These are phyloP conservation scores for Exophiala phaeomuriformis DNA, from an alignment of 2,329 filamentous ascomycete species.

Conservation along the genomic window DNA sequence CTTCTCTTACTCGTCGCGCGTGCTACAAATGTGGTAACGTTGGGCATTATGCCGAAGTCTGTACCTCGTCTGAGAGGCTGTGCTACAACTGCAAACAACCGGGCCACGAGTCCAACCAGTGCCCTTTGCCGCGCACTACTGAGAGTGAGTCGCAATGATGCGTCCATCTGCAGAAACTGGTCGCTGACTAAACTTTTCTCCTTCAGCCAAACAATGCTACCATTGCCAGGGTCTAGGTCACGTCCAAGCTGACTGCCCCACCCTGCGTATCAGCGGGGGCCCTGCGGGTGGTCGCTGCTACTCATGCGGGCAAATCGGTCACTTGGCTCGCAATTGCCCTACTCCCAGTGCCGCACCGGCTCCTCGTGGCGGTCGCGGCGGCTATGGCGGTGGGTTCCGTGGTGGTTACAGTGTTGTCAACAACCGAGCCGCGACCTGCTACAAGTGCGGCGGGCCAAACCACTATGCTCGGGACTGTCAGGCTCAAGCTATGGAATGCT, in stretches of 20 bases:
- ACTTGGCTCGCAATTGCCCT: conserved; percentile 84
- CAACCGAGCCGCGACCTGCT: conserved; percentile 56
- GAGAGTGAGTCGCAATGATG: conserved; percentile 55
- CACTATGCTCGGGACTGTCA: conserved; percentile 98
- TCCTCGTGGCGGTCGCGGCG: conserved; percentile 61
- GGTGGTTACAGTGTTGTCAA: conserved; percentile 58
- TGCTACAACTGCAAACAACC: conserved; percentile 91
- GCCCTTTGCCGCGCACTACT: conserved; percentile 90
- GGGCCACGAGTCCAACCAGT: conserved; percentile 96
- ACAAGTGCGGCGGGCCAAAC: conserved; percentile 77
- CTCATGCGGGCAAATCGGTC: conserved; percentile 86
- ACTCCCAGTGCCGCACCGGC: conserved; percentile 61
- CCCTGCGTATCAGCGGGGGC: conserved; percentile 76
- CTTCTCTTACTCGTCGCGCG: conserved; percentile 71
- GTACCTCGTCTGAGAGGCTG: conserved; percentile 93
- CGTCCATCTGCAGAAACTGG: neutral
- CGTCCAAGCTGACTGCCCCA: conserved; percentile 98
- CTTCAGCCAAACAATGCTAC: conserved; percentile 92
- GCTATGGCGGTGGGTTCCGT: conserved; percentile 56
- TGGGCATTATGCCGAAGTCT: conserved; percentile 75
- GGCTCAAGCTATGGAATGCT: conserved; percentile 97
- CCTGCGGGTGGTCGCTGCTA: conserved; percentile 86
- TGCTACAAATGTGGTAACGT: conserved; percentile 76
- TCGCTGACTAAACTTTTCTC: conserved; percentile 1
- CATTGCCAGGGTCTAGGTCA: conserved; percentile 98